Evolutionary conservation across 768 basidiomycete species (phyloP), one percentile per base, ranked within the genome.

Genomic region (Agrocybe pediades): DNA sequence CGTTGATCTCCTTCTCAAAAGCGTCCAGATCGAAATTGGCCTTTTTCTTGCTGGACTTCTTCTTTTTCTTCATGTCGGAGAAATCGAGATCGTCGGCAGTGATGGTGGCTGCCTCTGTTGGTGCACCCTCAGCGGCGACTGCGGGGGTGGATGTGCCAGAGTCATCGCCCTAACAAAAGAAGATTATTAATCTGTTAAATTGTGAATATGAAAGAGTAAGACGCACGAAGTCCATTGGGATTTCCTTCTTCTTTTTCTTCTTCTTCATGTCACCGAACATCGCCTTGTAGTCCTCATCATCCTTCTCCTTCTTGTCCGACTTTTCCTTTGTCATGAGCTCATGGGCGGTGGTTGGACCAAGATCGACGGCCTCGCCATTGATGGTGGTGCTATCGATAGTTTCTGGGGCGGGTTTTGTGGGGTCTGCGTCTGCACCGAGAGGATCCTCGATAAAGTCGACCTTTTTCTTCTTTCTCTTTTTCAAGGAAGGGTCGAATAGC

Each of bases 21-120:
- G 92, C 95, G 67, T 96, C 93, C 62, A 96, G 75, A 68, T 95
- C 92, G 48, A 90, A 86, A 2, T 90, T 85, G 17, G 88, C 83
- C 75, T 96, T 98, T 77, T 95, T 96, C 74, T 87, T 87, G 55
- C 81, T 74, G 25, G 81, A 79, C 67, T 95, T 95, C 75, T 94
- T 95, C 79, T 95, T 95, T 80, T 95, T 96, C 78, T 98, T 97
- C 70, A 98, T 79, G 68, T 98, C 96, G 6, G 90, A 92, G 69
- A 98, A 98, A 74, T 94, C 92, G 54, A 95, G 79, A 62, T 95
- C 95, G 56, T 90, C 92, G 9, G 82, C 76, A 4, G 77, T 77
- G 52, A 79, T 75, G n/a, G 76, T 71, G 7, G 76, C 69, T 48
- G 66, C 67, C 27, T 68, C 76, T 44, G 70, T 62, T 11, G 55